Evolutionary conservation across 2,329 filamentous ascomycete genomes (phyloP), one percentile per base, ranked within the genome.

Genomic region (Aphanoascus verrucosus): DNA sequence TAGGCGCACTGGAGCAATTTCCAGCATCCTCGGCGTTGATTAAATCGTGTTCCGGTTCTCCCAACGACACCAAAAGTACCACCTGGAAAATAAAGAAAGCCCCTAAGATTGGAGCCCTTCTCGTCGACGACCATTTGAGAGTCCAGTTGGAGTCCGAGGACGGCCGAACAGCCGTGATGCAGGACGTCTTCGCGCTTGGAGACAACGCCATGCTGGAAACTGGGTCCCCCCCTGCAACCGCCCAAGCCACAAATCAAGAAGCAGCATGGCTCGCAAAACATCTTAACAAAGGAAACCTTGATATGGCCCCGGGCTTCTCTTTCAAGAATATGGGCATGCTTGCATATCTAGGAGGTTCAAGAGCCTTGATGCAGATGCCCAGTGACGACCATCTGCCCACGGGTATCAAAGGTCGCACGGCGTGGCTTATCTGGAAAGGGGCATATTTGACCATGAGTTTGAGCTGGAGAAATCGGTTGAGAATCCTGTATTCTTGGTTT

Each of bases 161-260:
- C 31, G 67, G 65, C 12, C 55, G 64, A 28, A 64, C 58, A 2
- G 74, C 72, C 1, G 68, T 75, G 2, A 66, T 80, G 41, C 67
- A 73, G 15, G 76, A 81, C 55, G 78, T 82, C 49, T 79, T 72
- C 52, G 70, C 76, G 1, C 61, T 79, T 7, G 80, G 79, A 15
- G 80, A 82, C 65, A 81, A 78, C 57, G 77, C 76, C 0, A 72
- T 74, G 57, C 67, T 75, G 1, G 77, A 79, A 61, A 72, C 66
- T 2, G 75, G 74, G 1, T 64, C 69, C 0, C 78, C 71, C 0
- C 79, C 79, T 0, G 77, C 79, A 0, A 82, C 79, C 0, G 79
- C 79, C 1, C 79, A 81, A 63, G 78, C 80, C 0, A 77, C 79
- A 0, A 73, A 71, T 14, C 80, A 82, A 61, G 78, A 82, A 62